Evolutionary conservation across 208 protist genomes (phyloP), one percentile per base, ranked within the genome.

Genomic region (Acanthamoeba rhysodes): DNA sequence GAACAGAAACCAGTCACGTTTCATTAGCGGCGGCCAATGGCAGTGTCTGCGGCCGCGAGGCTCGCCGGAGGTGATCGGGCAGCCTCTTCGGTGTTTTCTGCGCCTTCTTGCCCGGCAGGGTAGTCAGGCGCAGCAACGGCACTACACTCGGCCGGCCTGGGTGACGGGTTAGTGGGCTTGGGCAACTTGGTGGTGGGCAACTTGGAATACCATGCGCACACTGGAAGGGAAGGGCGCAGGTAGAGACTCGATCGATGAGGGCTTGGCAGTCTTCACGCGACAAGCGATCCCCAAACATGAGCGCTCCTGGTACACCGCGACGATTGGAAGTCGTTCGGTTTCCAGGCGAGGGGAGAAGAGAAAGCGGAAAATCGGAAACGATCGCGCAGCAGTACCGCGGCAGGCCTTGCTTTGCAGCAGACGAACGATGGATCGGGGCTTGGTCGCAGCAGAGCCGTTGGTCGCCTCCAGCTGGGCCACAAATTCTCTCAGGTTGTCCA

Each of bases 351-450:
- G 18, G 53, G 53, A 62, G 27, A 62, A 62, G 55, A 48, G 41
- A 48, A 48, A 48, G 45, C 7, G 45, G 45, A 45, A 24, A 14
- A 80, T 9, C 1, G 24, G 1, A 22, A 22, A 78, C 22, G 20
- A 78, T 18, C 14, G 10, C 22, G 6, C 29, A 62, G 20, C 18
- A 24, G 22, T 93, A 93, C 87, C 64, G 50, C 87, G 55, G 34
- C 87, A 93, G 18, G 87, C 57, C 32, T 93, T 93, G 37, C 87
- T 93, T n/a, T 93, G 87, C 37, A 93, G 27, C 5, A 93, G 37
- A 7, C 62, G 55, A 27, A 93, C 34, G 34, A 93, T 53, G 27
- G 87, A 2, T 4, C 64, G 32, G 62, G 87, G 87, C 45, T 93
- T 93, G 37, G 87, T 93, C 12, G 45, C 8, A 20, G 22, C 3